A percentile compares a stretch with the other conserved stretches of the same genome.
These are phyloP conservation scores for Saksenaea oblongispora DNA, from an alignment of 371 early-diverging fungal species.

Conservation along the genomic window DNA sequence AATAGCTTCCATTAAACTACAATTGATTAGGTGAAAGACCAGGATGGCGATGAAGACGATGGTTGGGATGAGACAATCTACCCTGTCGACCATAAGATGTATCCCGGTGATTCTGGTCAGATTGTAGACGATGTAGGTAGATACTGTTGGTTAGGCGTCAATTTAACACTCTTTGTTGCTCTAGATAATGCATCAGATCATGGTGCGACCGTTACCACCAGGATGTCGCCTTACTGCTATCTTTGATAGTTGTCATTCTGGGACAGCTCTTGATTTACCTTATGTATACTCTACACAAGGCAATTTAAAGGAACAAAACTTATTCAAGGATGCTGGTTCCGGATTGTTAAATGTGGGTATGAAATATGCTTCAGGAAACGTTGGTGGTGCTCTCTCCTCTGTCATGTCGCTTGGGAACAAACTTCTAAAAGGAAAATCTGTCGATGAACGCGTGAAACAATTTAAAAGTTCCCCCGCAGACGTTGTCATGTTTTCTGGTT, in stretches of 20 bases:
- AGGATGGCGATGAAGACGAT: conserved; percentile 86
- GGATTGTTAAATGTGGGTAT: conserved; percentile 50
- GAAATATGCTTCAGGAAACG: conserved; percentile 51
- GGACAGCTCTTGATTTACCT: conserved; percentile 86
- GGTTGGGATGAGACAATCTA: conserved; percentile 65
- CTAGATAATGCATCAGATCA: conserved; percentile 70
- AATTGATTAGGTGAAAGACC: conserved; percentile 43
- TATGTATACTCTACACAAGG: conserved; percentile 80
- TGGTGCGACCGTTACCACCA: conserved; percentile 83
- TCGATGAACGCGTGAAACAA: conserved; percentile 37
- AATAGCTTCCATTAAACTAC: not conserved
- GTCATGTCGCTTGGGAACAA: conserved; percentile 49
- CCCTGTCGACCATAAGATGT: conserved; percentile 81
- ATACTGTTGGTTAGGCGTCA: not conserved
- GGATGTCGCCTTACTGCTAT: conserved; percentile 84
- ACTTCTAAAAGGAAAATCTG: conserved; percentile 36
- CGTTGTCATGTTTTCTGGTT: conserved; percentile 87
- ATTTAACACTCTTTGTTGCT: not conserved
- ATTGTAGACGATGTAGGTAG: conserved; percentile 81
- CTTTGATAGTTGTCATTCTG: conserved; percentile 87
- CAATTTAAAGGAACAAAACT: conserved; percentile 52
- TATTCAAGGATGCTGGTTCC: conserved; percentile 48
- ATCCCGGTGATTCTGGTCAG: conserved; percentile 60
- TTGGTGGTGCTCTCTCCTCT: conserved; percentile 46
- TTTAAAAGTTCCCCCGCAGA: conserved; percentile 71